phyloP scores from a whole-genome alignment of 2,329 filamentous ascomycete genomes.

The Botrytis paeoniae region DNA sequence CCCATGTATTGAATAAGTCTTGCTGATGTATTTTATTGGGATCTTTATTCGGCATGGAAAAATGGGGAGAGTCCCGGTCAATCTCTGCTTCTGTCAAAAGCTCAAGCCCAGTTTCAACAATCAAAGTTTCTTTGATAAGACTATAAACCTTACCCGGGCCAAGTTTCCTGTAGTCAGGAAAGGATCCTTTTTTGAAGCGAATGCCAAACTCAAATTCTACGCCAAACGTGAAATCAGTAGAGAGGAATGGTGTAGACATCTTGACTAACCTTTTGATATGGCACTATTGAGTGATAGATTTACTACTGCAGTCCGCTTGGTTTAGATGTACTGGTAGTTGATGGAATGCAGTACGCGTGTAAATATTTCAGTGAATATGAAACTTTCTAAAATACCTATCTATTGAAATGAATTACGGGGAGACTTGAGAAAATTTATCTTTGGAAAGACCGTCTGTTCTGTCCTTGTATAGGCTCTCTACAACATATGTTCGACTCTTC shows the following conservation, averaged over 20 bases:
- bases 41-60: background rate
- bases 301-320: background rate
- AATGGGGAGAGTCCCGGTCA: background rate
- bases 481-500: background rate
- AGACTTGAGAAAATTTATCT: background rate
- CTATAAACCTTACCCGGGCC: background rate
- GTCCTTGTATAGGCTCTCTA: background rate
- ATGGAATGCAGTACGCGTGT: background rate
- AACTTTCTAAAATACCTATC: background rate
- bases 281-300: background rate
- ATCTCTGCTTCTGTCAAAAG: background rate
- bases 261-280: too few relatives aligned
- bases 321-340: background rate
- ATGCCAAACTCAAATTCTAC: constrained; percentile 12
- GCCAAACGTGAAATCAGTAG: constrained; percentile 5
- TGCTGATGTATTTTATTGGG: background rate
- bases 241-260: background rate
- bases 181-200: background rate
- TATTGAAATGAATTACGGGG: background rate
- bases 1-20: background rate
- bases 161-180: background rate
- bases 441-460: background rate
- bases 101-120: background rate
- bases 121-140: background rate
- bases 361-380: background rate